Conservation (phyloP, 345 rosid species). For the Eucalyptus tenuipes region DNA sequence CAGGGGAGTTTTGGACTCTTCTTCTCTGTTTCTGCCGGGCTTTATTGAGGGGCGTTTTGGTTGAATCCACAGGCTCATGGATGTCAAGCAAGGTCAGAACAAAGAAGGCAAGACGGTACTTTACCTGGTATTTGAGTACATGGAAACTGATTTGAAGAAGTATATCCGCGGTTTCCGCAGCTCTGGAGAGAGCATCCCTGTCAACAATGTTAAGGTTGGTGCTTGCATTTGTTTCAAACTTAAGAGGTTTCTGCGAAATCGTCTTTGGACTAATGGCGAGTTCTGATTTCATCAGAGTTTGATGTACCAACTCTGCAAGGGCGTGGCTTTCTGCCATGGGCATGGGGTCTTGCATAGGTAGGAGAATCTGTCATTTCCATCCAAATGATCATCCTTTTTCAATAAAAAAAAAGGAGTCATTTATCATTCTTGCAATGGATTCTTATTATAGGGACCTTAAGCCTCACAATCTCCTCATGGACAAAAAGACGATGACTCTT, state of each 20-base stretch:
- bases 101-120: conserved; percentile 90
- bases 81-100: conserved; percentile 86
- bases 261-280: not conserved
- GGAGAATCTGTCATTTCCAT: not conserved
- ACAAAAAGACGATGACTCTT: conserved; percentile 54
- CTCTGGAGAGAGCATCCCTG: conserved; percentile 43
- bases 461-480: conserved; percentile 94
- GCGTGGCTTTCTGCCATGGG: conserved; percentile 93
- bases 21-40: not conserved
- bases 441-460: conserved; percentile 62
- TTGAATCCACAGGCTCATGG: conserved; percentile 41
- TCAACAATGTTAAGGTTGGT: conserved; percentile 35
- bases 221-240: not conserved
- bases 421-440: not conserved
- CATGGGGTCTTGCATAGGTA: conserved; percentile 95
- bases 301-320: conserved; percentile 97
- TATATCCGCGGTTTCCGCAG: conserved; percentile 67
- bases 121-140: conserved; percentile 82
- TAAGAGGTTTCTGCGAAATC: not conserved
- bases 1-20: not conserved
- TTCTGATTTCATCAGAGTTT: conserved; percentile 41
- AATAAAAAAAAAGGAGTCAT: no score
- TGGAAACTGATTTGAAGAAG: conserved; percentile 91
- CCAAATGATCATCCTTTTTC: not conserved
- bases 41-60: not conserved